Percentiles rank a stretch among this genome's conserved stretches.
These are phyloP conservation scores for Fragaria iinumae DNA, from an alignment of 306 rosid species.

Conservation along the genomic window DNA sequence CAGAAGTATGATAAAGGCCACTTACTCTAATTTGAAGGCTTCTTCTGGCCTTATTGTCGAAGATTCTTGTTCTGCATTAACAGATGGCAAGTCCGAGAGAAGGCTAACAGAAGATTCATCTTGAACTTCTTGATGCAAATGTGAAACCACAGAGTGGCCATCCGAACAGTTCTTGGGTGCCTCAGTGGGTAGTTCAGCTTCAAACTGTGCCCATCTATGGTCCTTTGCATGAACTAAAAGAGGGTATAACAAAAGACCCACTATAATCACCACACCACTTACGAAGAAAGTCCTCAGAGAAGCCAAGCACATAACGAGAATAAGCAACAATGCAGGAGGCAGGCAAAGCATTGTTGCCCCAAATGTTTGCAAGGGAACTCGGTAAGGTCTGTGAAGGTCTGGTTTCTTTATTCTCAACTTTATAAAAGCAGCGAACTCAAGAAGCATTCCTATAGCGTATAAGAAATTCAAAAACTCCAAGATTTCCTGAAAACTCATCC, in stretches of 20 bases:
- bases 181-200: slow-evolving; percentile 32
- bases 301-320: slow-evolving; percentile 89
- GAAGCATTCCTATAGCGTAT: slow-evolving; percentile 85
- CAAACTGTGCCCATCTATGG: slow-evolving; percentile 45
- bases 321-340: slow-evolving; percentile 68
- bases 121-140: slow-evolving; percentile 30
- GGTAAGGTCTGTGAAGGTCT: slow-evolving; percentile 75
- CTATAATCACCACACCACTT: slow-evolving; percentile 47
- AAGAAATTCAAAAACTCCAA: slow-evolving; percentile 84
- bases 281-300: slow-evolving; percentile 61
- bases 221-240: slow-evolving; percentile 53
- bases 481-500: slow-evolving; percentile 94
- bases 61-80: slow-evolving; percentile 34
- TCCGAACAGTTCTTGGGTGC: slow-evolving; percentile 33
- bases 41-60: slow-evolving; percentile 29
- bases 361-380: slow-evolving; percentile 67
- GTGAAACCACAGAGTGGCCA: slow-evolving; percentile 29
- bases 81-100: slow-evolving; percentile 36
- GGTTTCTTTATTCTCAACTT: slow-evolving; percentile 66
- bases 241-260: slow-evolving; percentile 68
- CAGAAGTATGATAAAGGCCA: slow-evolving; percentile 4
- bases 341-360: slow-evolving; percentile 69
- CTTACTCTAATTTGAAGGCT: slow-evolving; percentile 34
- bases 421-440: slow-evolving; percentile 81
- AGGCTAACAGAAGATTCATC: slow-evolving; percentile 45